phyloP scores from a whole-genome alignment of 2,329 filamentous ascomycete genomes.

The Capronia epimyces region DNA sequence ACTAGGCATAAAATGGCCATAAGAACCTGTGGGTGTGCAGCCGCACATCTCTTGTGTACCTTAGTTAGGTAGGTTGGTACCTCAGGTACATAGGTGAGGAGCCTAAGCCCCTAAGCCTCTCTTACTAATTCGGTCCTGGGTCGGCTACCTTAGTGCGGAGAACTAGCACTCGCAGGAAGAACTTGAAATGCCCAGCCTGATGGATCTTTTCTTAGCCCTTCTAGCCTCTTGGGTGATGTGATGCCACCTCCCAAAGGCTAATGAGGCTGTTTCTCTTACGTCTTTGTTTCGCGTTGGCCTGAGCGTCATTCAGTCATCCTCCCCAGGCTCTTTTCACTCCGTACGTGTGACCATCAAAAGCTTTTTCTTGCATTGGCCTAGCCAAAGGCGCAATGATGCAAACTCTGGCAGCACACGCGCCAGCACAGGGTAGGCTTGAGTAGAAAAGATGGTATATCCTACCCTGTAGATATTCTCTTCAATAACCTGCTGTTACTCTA shows the following conservation, averaged over 20 bases:
- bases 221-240: neutral
- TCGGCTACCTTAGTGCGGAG: no score
- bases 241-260: neutral
- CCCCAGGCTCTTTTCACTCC: conserved; percentile 15
- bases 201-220: no score
- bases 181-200: neutral
- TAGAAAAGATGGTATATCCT: neutral
- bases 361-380: conserved; percentile 2
- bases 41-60: no score
- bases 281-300: conserved; percentile 8
- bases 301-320: neutral
- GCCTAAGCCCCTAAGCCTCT: no score
- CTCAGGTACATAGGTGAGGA: no score
- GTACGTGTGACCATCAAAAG: conserved; percentile 22
- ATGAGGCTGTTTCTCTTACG: conserved; percentile 26
- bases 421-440: neutral
- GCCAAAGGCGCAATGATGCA: neutral
- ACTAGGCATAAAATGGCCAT: no score
- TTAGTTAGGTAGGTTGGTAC: no score
- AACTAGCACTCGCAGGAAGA: neutral
- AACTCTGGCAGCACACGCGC: neutral
- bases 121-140: no score
- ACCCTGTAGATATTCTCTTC: neutral
- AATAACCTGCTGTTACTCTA: neutral
- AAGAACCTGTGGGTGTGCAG: no score